These are phyloP conservation scores for Huntiella decipiens DNA, from an alignment of 2,329 filamentous ascomycete genomes.

Conservation along the genomic window DNA sequence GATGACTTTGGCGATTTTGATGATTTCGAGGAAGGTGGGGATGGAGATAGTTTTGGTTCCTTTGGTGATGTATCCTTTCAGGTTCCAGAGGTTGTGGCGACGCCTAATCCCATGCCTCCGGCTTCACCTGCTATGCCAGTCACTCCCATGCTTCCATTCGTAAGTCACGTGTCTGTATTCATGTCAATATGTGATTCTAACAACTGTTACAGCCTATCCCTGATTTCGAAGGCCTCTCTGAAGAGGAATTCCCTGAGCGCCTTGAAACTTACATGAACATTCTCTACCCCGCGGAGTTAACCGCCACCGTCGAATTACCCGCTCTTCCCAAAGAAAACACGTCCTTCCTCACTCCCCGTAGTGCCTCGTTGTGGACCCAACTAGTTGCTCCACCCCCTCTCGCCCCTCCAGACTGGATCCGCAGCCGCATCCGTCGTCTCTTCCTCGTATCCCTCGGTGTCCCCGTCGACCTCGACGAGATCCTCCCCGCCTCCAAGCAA, in stretches of 20 bases:
- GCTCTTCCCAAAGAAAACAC: conserved; percentile 35
- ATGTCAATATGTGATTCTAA: not conserved
- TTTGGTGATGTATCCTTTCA: conserved; percentile 53
- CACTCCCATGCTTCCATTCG: conserved; percentile 26
- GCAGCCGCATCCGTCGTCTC: conserved; percentile 79
- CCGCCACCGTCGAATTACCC: conserved; percentile 30
- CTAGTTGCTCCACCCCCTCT: conserved; percentile 85
- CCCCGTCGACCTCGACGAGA: conserved; percentile 91
- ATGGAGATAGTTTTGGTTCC: conserved; percentile 42
- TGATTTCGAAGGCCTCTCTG: conserved; percentile 42
- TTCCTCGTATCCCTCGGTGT: conserved; percentile 93
- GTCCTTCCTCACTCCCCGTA: conserved; percentile 69
- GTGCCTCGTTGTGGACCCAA: conserved; percentile 86
- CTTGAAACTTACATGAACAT: conserved; percentile 47
- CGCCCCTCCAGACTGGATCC: conserved; percentile 93
- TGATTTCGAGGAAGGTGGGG: conserved; percentile 41
- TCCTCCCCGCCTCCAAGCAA: conserved; percentile 88
- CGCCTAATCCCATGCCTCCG: conserved; percentile 14
- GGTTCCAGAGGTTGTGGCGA: conserved; percentile 25
- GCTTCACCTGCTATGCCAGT: conserved; percentile 16
- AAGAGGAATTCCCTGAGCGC: conserved; percentile 39
- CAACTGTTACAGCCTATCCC: conserved; percentile 36
- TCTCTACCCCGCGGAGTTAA: conserved; percentile 42
- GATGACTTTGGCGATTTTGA: conserved; percentile 45
- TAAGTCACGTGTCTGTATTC: conserved; percentile 16